These are phyloP conservation scores for Scheffersomyces illinoinensis DNA, from an alignment of 1,139 yeast genomes.

Conservation along the genomic window DNA sequence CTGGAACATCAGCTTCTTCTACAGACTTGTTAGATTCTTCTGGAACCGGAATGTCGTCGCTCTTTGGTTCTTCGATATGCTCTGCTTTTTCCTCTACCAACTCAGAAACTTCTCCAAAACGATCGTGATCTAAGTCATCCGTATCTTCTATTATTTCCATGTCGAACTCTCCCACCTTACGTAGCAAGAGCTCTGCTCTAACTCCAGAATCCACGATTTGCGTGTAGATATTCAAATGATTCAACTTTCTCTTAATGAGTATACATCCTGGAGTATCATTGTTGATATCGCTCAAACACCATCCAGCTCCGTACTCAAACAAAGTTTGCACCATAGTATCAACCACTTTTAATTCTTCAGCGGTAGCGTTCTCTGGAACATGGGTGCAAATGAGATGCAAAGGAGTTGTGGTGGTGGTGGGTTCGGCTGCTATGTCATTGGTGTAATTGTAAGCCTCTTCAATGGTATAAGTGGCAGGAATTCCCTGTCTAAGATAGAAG, in stretches of 20 bases:
- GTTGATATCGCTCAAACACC: slow-evolving; percentile 72
- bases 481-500: slow-evolving; percentile 55
- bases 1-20: slow-evolving; percentile 3
- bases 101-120: slow-evolving; percentile 6
- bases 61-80: slow-evolving; percentile 9
- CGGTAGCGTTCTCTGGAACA: slow-evolving; percentile 46
- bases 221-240: slow-evolving; percentile 43
- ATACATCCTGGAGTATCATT: slow-evolving; percentile 79
- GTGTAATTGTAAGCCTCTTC: slow-evolving; percentile 70
- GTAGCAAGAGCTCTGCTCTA: slow-evolving; percentile 77
- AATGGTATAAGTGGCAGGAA: slow-evolving; percentile 80
- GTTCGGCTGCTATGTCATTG: slow-evolving; percentile 39
- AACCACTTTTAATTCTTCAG: slow-evolving; percentile 50
- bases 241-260: slow-evolving; percentile 50
- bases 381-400: slow-evolving; percentile 64
- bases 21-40: slow-evolving; percentile 4
- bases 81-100: slow-evolving; percentile 16
- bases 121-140: slow-evolving; percentile 25
- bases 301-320: slow-evolving; percentile 88
- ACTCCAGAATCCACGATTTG: slow-evolving; percentile 85
- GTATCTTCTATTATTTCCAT: slow-evolving; percentile 38
- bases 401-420: slow-evolving; percentile 63
- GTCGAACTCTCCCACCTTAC: slow-evolving; percentile 68
- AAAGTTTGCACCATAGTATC: slow-evolving; percentile 59
- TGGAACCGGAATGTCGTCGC: slow-evolving; percentile 2